Base-by-base conservation (phyloP, 257 asterid genomes). In the Gentiana macrophylla region DNA sequence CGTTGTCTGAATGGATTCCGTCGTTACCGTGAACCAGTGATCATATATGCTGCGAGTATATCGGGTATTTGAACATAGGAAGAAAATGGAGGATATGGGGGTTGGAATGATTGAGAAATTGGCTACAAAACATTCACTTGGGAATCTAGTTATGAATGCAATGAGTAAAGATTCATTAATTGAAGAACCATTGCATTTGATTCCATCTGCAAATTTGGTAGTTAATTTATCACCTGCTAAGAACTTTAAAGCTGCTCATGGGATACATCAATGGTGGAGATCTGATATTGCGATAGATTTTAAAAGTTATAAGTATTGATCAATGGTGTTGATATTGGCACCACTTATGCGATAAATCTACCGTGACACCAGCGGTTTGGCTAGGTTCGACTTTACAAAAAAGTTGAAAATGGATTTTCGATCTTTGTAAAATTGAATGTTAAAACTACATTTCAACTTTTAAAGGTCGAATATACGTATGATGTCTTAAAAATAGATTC, bases 181-280 rank as follows among this genome's bases (percentile, higher is more conserved):
- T 15, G 94, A 83, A 35, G 99, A 92, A 68, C 79, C 98, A 4
- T 47, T 80, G 68, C 96, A 87, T 62, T 90, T 87, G 6, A 78
- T 91, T 41, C 98, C 98, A 2, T 84, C 95, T 1, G 98, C 98
- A 8, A 69, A 64, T 50, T 66, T 87, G 6, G 74, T 74, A 0
- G 90, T 78, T 62, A 87, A 83, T 59, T 53, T 55, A n/a, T 55
- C 74, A 12, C 88, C 80, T 48, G 72, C 84, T 0, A 50, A 56
- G 5, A 84, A 77, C 59, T 81, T 83, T 66, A 78, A 75, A 67
- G 90, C 78, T 38, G 98, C 96, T 64, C 98, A 91, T 44, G 96
- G 98, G 8, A 83, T 91, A 12, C 94, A 84, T 55, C 98, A 87
- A 57, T 91, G 98, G 98, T 91, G 98, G 98, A 85, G 82, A 52